Evolutionary conservation across 257 asterid species (phyloP).

Genomic region (Forsythia viridissima): DNA sequence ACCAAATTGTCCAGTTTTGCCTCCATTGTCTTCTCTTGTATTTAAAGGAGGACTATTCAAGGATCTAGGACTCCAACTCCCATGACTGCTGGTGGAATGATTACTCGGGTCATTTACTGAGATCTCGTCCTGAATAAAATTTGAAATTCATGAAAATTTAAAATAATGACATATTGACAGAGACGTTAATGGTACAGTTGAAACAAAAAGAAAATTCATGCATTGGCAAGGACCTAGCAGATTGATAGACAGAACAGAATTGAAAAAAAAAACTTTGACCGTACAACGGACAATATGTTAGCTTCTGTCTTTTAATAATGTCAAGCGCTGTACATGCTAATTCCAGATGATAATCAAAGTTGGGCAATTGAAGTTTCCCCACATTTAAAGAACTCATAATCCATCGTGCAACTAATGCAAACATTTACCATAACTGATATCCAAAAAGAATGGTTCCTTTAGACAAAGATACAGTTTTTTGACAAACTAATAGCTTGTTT

Average conservation of each 20-base stretch:
- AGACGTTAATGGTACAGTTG: background rate
- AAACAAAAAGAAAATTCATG: background rate
- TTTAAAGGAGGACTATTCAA: background rate
- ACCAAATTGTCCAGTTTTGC: slow-evolving; percentile 15
- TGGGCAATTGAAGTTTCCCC: background rate
- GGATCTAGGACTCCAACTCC: slow-evolving; percentile 45
- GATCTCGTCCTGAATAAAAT: slow-evolving; percentile 21
- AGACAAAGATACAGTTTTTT: background rate
- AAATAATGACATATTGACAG: background rate
- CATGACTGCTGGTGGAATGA: slow-evolving; percentile 45
- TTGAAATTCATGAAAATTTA: background rate
- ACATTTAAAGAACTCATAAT: background rate
- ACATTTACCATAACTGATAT: no score
- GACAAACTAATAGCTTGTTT: background rate
- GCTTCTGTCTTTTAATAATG: no score
- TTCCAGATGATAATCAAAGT: background rate
- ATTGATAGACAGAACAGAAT: no score
- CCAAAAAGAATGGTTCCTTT: background rate
- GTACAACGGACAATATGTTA: no score
- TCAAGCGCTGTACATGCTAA: no score
- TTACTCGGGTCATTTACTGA: slow-evolving; percentile 20
- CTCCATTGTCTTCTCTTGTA: slow-evolving; percentile 11
- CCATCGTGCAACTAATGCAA: background rate
- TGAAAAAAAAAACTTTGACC: no score
- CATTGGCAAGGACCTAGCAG: background rate